phyloP scores from a whole-genome alignment of 176 grass and related monocot species.

The Chloris gayana region DNA sequence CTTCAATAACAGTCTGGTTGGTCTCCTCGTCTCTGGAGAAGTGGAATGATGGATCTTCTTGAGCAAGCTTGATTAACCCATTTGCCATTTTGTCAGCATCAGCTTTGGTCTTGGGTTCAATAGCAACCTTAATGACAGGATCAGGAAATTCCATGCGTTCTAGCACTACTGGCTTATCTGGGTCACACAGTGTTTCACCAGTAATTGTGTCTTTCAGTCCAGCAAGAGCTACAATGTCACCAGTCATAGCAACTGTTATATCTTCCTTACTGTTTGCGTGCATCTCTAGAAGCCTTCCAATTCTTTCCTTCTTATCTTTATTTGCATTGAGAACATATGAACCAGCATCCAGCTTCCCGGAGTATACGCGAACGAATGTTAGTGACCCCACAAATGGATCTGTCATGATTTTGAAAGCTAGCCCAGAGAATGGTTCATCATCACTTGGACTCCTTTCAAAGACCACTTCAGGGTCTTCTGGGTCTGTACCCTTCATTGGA shows the following conservation, averaged over 20 bases:
- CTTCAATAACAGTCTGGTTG: slow-evolving; percentile 99
- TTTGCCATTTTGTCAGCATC: slow-evolving; percentile 97
- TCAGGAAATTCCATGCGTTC: slow-evolving; percentile 99
- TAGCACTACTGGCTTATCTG: slow-evolving; percentile 82
- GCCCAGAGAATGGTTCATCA: slow-evolving; percentile 85
- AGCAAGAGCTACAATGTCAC: slow-evolving; percentile 96
- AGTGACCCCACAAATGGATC: slow-evolving; percentile 94
- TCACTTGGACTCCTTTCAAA: slow-evolving; percentile 71
- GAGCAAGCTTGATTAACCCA: slow-evolving; percentile 88
- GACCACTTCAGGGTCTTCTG: slow-evolving; percentile 72
- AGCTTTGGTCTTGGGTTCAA: slow-evolving; percentile 97
- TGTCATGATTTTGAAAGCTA: slow-evolving; percentile 99
- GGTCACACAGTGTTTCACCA: slow-evolving; percentile 87
- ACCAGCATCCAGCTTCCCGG: slow-evolving; percentile 76
- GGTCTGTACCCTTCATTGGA: slow-evolving; percentile 87
- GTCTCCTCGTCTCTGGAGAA: slow-evolving; percentile 99
- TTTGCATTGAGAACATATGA: slow-evolving; percentile 97
- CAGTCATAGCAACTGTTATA: slow-evolving; percentile 68
- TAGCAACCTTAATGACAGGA: slow-evolving; percentile 99
- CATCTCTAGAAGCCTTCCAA: slow-evolving; percentile 95
- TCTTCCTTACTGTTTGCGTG: slow-evolving; percentile 99
- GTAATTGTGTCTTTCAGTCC: slow-evolving; percentile 97
- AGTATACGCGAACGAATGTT: slow-evolving; percentile 96
- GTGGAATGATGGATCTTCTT: slow-evolving; percentile 98
- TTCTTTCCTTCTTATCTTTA: slow-evolving; percentile 96